phyloP scores from a whole-genome alignment of 176 grass and related monocot species.

The Bothriochloa decipiens region DNA sequence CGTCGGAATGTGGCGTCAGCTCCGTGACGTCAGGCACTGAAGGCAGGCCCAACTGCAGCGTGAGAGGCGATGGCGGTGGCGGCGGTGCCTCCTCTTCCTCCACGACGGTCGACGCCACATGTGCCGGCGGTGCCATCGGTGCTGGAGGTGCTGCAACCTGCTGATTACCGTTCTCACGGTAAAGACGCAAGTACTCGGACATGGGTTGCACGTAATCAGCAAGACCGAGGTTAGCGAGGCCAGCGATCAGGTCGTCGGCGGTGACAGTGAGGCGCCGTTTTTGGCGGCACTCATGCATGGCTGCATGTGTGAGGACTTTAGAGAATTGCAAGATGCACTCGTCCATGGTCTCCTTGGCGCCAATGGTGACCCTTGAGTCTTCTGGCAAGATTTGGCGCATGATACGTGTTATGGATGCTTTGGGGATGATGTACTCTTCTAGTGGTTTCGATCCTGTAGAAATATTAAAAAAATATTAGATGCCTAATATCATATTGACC shows the following conservation, averaged over 20 bases:
- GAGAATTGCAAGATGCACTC: constrained; percentile 9
- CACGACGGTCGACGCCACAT: rapidly evolving
- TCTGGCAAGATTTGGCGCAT: background rate
- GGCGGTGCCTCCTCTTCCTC: no score
- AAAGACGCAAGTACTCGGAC: background rate
- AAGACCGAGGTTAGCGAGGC: constrained; percentile 4
- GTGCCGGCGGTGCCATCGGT: background rate
- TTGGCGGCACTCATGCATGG: background rate
- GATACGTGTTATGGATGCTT: background rate
- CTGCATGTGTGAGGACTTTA: background rate
- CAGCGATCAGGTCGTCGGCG: constrained; percentile 8
- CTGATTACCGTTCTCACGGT: background rate
- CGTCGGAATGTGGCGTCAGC: background rate
- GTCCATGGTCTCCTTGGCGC: constrained; percentile 16
- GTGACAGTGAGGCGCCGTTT: constrained; percentile 7
- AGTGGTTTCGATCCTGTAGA: background rate
- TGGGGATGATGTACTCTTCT: background rate
- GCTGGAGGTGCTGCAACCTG: background rate
- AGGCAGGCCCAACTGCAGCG: background rate
- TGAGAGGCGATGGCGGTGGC: background rate
- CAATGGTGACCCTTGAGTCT: no score
- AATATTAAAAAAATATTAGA: background rate
- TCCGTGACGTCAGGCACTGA: background rate
- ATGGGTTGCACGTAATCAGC: constrained; percentile 30
- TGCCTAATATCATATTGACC: no score